Evolutionary conservation across 2,329 filamentous ascomycete species (phyloP).

Genomic region (Alternaria arbusti): DNA sequence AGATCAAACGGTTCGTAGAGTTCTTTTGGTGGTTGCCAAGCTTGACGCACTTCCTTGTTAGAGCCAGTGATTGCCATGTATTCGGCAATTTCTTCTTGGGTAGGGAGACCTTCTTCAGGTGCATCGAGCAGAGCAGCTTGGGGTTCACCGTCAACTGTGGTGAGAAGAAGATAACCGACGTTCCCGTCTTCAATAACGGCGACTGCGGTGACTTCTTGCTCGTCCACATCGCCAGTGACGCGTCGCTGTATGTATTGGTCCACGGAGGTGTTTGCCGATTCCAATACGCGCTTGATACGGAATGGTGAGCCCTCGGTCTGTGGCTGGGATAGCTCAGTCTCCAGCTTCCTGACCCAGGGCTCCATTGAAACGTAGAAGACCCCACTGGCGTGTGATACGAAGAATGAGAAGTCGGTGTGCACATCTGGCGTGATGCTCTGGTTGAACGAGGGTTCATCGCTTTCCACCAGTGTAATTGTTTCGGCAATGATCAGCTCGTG

Average conservation of each 20-base stretch:
- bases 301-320: conserved; percentile 61
- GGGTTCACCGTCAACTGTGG: conserved; percentile 55
- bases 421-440: conserved; percentile 64
- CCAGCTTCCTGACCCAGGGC: conserved; percentile 63
- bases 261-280: conserved; percentile 57
- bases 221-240: conserved; percentile 18
- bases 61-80: conserved; percentile 27
- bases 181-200: conserved; percentile 64
- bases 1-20: conserved; percentile 66
- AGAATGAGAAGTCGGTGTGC: conserved; percentile 64
- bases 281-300: conserved; percentile 62
- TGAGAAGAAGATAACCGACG: conserved; percentile 64
- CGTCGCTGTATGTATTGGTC: conserved; percentile 55
- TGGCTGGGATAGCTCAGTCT: conserved; percentile 62
- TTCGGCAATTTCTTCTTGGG: conserved; percentile 35
- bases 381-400: conserved; percentile 61
- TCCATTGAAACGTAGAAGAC: conserved; percentile 63
- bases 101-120: conserved; percentile 45
- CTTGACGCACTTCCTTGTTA: conserved; percentile 64
- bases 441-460: conserved; percentile 46
- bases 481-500: conserved; percentile 50
- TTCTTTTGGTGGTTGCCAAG: conserved; percentile 67
- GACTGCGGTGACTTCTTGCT: conserved; percentile 52
- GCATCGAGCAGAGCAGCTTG: conserved; percentile 61
- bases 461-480: conserved; percentile 43